Conservation (phyloP, 148 eudicot species). For the Camellia sinensis region DNA sequence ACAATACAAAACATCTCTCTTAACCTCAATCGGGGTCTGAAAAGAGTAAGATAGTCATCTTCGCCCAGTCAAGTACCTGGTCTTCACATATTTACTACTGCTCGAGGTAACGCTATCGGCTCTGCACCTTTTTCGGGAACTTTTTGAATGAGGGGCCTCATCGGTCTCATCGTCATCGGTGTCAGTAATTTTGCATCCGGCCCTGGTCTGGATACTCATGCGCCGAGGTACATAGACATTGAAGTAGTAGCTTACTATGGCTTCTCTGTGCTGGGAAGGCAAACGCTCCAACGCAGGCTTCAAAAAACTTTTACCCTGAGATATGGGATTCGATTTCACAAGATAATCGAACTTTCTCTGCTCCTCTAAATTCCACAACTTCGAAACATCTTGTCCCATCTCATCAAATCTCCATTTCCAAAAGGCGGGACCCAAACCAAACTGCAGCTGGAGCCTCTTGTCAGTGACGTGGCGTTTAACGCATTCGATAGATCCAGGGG, state of each 20-base stretch:
- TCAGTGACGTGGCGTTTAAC: conserved; percentile 43
- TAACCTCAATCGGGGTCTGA: conserved; percentile 4
- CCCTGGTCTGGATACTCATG: conserved; percentile 43
- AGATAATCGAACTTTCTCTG: conserved; percentile 38
- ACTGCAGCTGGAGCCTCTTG: conserved; percentile 34
- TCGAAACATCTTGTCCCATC: conserved; percentile 69
- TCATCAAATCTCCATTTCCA: conserved; percentile 58
- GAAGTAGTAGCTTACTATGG: conserved; percentile 62
- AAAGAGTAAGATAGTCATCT: conserved; percentile 23
- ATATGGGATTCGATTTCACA: conserved; percentile 43
- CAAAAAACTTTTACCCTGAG: conserved; percentile 44
- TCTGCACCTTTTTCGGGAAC: conserved; percentile 41
- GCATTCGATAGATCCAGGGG: conserved; percentile 55
- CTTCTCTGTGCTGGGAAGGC: conserved; percentile 31
- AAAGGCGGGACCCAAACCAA: conserved; percentile 60
- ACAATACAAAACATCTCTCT: not conserved
- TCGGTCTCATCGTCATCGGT: conserved; percentile 68
- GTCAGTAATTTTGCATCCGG: conserved; percentile 38
- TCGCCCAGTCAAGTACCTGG: conserved; percentile 46
- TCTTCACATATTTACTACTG: conserved; percentile 35
- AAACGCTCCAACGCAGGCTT: conserved; percentile 41
- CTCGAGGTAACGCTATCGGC: conserved; percentile 14
- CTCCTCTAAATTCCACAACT: conserved; percentile 48
- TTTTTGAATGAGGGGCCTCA: conserved; percentile 25
- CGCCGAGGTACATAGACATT: conserved; percentile 64